Evolutionary conservation across 1,284 basidiomycete species (phyloP).

Genomic region (Cutaneotrichosporon sp.): DNA sequence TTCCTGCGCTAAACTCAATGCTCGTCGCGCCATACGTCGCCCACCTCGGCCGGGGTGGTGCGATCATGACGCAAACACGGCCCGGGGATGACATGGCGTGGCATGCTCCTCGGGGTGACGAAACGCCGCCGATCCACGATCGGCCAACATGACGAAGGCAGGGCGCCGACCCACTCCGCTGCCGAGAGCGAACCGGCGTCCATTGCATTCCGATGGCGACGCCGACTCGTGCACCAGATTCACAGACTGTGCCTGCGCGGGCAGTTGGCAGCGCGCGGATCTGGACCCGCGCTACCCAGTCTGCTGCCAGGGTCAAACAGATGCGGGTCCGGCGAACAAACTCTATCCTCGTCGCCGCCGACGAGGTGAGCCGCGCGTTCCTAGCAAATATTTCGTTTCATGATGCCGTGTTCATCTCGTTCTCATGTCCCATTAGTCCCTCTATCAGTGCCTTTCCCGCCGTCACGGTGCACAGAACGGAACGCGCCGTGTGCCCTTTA

Average conservation of each 20-base stretch:
- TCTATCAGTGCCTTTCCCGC: background rate
- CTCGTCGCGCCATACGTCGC: too few species aligned
- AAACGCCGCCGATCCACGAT: too few species aligned
- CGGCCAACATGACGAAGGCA: too few species aligned
- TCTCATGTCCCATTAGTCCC: background rate
- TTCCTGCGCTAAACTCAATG: background rate
- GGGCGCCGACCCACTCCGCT: too few species aligned
- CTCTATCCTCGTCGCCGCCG: background rate
- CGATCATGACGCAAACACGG: background rate
- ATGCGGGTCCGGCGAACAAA: background rate
- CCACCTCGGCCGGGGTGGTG: background rate
- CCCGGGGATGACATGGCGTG: too few species aligned
- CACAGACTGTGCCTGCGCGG: background rate
- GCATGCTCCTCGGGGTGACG: too few species aligned
- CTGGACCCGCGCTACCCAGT: too few species aligned
- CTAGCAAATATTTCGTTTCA: background rate
- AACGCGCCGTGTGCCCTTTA: background rate
- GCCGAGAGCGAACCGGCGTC: too few species aligned
- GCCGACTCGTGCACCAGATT: too few species aligned
- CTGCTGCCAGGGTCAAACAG: background rate
- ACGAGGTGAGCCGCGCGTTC: background rate
- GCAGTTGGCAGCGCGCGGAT: background rate
- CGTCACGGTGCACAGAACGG: background rate
- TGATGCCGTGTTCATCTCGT: background rate
- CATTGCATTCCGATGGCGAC: too few species aligned